Base-by-base conservation (phyloP, 805 yeast genomes). In the Citeromyces matritensis region DNA sequence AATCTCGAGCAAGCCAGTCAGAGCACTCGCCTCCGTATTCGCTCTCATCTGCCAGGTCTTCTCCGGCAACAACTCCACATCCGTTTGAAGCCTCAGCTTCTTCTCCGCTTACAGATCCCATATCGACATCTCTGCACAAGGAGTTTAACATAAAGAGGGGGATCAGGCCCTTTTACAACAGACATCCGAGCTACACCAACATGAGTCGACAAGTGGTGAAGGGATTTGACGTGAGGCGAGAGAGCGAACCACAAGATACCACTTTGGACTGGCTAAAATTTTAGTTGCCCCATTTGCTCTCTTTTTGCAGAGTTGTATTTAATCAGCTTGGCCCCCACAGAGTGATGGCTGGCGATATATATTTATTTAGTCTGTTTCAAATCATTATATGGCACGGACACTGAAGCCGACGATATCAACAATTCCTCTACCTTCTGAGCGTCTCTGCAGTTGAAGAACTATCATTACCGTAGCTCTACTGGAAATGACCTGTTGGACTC, bases 1-100 rank as follows among this genome's bases (percentile, higher is more conserved):
- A 52, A 30, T 50, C 56, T 6, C 43, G 40, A 36, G 27, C 45
- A 10, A 36, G 29, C 27, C 29, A 39, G 21, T 5, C 30, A 11
- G 17, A 29, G 7, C 36, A 37, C 15, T 21, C 19, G 17, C 23
- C 23, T 11, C 24, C 29, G 5, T 15, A 24, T 12, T 17, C 29
- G 3, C 23, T 27, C 5, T 24, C 25, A 15, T 26, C 33, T 4
- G 15, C 23, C 9, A 15, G 24, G 9, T 29, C 24, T 19, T 24
- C 10, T n/a, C 15, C 15, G 9, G 23, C 15, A 11, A 17, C 23
- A 15, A 4, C 31, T n/a, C 6, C 31, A n/a, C 31, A 29, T 14
- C 31, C n/a, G 23, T 19, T 19, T n/a, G 24, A n/a, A 19, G 24
- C 31, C 23, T 24, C 15, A 8, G 23, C 23, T 17, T 29, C 31